A percentile compares a stretch with the other conserved stretches of the same genome.
Evolutionary conservation across 2,329 filamentous ascomycete genomes (phyloP).

Genomic region (Aspergillus tanneri): DNA sequence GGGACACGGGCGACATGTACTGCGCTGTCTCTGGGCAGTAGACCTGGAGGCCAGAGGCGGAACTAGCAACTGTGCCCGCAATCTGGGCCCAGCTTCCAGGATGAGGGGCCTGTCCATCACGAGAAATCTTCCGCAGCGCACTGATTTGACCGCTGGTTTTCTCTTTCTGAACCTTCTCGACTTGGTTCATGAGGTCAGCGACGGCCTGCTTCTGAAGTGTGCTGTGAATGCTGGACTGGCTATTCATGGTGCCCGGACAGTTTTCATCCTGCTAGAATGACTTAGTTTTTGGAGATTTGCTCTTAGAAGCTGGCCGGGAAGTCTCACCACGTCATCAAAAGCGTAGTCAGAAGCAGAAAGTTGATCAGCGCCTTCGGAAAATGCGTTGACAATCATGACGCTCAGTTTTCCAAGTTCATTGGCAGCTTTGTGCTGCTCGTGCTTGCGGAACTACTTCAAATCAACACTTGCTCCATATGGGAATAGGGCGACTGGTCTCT

Average conservation of each 20-base stretch:
- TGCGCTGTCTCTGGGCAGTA: constrained; percentile 13
- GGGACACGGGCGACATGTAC: constrained; percentile 18
- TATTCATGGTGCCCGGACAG: background rate
- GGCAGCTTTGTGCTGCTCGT: constrained; percentile 31
- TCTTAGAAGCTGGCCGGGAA: background rate
- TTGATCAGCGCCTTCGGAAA: constrained; percentile 31
- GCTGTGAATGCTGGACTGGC: constrained; percentile 2
- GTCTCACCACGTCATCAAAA: constrained; percentile 20
- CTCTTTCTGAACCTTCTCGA: constrained; percentile 13
- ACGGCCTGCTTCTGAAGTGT: constrained; percentile 16
- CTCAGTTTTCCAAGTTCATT: constrained; percentile 38
- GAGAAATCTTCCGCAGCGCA: constrained; percentile 5
- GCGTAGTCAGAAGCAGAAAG: constrained; percentile 20
- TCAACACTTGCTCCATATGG: background rate
- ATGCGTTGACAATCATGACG: constrained; percentile 33
- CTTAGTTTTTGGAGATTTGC: background rate
- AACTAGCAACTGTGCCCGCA: constrained; percentile 7
- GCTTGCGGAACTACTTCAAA: constrained; percentile 28
- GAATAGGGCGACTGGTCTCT: constrained; percentile 3
- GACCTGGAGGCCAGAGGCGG: constrained; percentile 5
- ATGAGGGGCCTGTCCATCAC: constrained; percentile 6
- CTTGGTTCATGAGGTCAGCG: constrained; percentile 14
- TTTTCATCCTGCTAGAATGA: constrained; percentile 1
- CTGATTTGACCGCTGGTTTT: constrained; percentile 1
- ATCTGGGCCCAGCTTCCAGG: constrained; percentile 25